Evolutionary conservation across 1,139 yeast genomes (phyloP), one percentile per base, ranked within the genome.

Genomic region (Suhomyces bolitotheri): DNA sequence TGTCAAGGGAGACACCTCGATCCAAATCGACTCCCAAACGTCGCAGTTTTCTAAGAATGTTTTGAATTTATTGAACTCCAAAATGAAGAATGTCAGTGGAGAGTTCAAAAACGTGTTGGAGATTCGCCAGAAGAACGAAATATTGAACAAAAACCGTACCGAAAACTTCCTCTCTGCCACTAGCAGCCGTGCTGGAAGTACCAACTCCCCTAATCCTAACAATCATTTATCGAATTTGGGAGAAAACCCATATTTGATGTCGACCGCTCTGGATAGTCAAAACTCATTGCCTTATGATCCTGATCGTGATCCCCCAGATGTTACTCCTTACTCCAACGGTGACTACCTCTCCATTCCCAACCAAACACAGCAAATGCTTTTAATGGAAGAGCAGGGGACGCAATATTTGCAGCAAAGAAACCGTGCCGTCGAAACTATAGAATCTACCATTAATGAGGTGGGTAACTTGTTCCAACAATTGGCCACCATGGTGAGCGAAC

Each of bases 401-500:
- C 74, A 72, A 46, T 92, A 92, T 57, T 64, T 90, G 42, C 92
- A 82, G 53, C 94, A 85, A 51, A 76, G 99, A 53, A 82, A 81
- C 50, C 64, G 82, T 28, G 98, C 98, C 0, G 97, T 92, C 31
- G 97, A 92, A 57, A 88, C 96, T 2, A 92, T 92, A 34, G 99
- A 92, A 56, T 77, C 90, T 16, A 92, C 98, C 1, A 92, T 92
- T 43, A 94, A 90, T 54, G 98, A 92, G 60, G 95, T 92, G 28
- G 99, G 99, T 20, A 86, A 87, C 38, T 73, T 92, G 46, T 92
- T 94, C 64, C 94, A 87, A 50, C 98, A 92, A 61, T 72, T 92
- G 51, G 96, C 97, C 3, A 85, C 95, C 2, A 90, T 92, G 97
- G 97, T 92, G 9, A 90, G 88, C 43, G 98, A 94, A 60, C 99